phyloP scores from a whole-genome alignment of 2,329 filamentous ascomycete species.

The Verticillium alfalfae region DNA sequence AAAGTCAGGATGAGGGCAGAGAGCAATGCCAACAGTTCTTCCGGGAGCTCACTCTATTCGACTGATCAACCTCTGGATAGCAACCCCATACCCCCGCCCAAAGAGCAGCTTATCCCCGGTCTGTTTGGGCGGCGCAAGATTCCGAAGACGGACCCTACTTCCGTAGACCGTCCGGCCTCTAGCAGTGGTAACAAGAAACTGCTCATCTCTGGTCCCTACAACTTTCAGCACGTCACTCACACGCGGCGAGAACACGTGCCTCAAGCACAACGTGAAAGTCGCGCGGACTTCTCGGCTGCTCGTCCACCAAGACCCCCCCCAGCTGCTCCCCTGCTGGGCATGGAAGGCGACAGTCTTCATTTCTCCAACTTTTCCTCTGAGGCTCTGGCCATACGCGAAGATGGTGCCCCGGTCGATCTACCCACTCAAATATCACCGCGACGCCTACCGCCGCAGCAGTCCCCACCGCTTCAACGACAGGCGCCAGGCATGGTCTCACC shows the following conservation, averaged over 20 bases:
- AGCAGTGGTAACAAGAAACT: conserved; percentile 30
- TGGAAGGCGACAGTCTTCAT: conserved; percentile 33
- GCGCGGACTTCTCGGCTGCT: conserved; percentile 34
- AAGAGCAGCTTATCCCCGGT: conserved; percentile 41
- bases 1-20: conserved; percentile 46
- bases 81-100: conserved; percentile 16
- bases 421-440: neutral
- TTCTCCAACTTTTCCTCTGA: conserved; percentile 45
- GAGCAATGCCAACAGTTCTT: conserved; percentile 40
- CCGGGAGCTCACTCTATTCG: conserved; percentile 42
- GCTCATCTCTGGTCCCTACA: conserved; percentile 59
- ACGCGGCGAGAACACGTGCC: conserved; percentile 44
- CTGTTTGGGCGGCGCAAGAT: conserved; percentile 46
- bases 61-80: conserved; percentile 32
- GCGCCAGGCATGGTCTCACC: conserved; percentile 6
- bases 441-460: conserved; percentile 3
- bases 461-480: neutral
- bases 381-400: conserved; percentile 19
- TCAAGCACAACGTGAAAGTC: conserved; percentile 31
- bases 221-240: conserved; percentile 62
- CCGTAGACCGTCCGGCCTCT: conserved; percentile 5
- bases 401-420: conserved; percentile 1
- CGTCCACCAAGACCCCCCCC: conserved; percentile 28
- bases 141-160: conserved; percentile 6
- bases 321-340: conserved; percentile 26